Base-by-base conservation (phyloP, 192 early-diverging fungal genomes). In the Chytriomyces sp. region DNA sequence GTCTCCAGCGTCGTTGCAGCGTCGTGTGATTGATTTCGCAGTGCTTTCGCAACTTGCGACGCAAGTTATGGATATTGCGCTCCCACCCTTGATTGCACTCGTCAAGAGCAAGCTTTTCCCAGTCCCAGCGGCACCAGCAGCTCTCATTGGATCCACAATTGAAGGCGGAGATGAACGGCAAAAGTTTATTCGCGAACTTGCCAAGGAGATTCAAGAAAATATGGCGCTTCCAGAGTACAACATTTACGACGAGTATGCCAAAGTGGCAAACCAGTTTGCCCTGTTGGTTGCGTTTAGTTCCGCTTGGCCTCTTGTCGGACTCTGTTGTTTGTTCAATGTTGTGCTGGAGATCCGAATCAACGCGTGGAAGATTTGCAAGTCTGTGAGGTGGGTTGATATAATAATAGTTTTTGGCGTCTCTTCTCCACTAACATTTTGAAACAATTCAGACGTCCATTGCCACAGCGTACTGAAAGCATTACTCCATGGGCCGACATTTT, bases 241-340 rank as follows among this genome's bases (percentile, higher is more conserved):
- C 74, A 90, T 94, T 64, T 95, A 93, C 66, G 89, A 89, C 64
- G 94, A 97, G 81, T 97, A 96, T 77, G 90, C 91, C 45, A 95
- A 97, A 81, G 94, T 98, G 92, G 90, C 92, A 69, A 90, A 92
- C 70, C 96, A 97, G 90, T 98, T 96, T 89, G 95, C 93, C 16
- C 92, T 94, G 75, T 89, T 98, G 8, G 85, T 89, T 16, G 83
- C 96, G 69, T 98, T 98, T 81, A 93, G 92, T 44, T 83, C 90
- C 0, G 89, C 91, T 8, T 97, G 93, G 94, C 93, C 96, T 5
- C 85, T 96, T 70, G 91, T 94, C 2, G 91, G 94, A 7, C 75
- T 98, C 60, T 90, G 88, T 16, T 92, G 91, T 45, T 82, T 96
- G 45, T 48, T 97, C 46, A 98, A 98, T 81, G 97, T 97, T 84